Percentiles rank a stretch among this genome's conserved stretches.
phyloP scores from a whole-genome alignment of 352 stramenopile genomes.

The Ophiocytium majus region DNA sequence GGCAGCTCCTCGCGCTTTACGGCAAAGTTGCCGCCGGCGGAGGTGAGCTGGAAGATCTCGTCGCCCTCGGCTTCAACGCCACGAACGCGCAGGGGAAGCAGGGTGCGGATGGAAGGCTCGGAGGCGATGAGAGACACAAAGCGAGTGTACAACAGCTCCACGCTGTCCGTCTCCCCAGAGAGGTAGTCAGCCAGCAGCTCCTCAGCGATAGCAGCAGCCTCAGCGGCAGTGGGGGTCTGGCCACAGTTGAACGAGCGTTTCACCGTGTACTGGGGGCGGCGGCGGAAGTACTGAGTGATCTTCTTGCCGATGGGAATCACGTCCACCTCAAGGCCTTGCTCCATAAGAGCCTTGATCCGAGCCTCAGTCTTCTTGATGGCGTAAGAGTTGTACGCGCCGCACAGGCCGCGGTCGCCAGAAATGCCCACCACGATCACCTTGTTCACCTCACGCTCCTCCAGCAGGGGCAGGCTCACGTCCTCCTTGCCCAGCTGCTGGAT shows the following conservation, averaged over 20 bases:
- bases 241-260: slow-evolving; percentile 66
- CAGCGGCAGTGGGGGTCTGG: slow-evolving; percentile 68
- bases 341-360: slow-evolving; percentile 67
- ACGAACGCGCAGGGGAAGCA: slow-evolving; percentile 73
- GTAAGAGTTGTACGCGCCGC: slow-evolving; percentile 78
- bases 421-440: slow-evolving; percentile 74
- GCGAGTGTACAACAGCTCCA: slow-evolving; percentile 79
- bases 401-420: slow-evolving; percentile 74
- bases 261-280: slow-evolving; percentile 62
- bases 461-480: slow-evolving; percentile 70
- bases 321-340: slow-evolving; percentile 68
- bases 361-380: slow-evolving; percentile 78
- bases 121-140: slow-evolving; percentile 77
- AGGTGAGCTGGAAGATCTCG: slow-evolving; percentile 79
- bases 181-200: slow-evolving; percentile 68
- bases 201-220: slow-evolving; percentile 71
- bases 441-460: slow-evolving; percentile 75
- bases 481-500: slow-evolving; percentile 69
- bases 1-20: slow-evolving; percentile 67
- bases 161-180: slow-evolving; percentile 71
- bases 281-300: slow-evolving; percentile 69
- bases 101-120: slow-evolving; percentile 66
- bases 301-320: slow-evolving; percentile 76
- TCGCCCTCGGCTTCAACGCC: slow-evolving; percentile 73
- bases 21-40: slow-evolving; percentile 65